These are phyloP conservation scores for Salix koriyanagi DNA, from an alignment of 345 rosid genomes.

Conservation along the genomic window DNA sequence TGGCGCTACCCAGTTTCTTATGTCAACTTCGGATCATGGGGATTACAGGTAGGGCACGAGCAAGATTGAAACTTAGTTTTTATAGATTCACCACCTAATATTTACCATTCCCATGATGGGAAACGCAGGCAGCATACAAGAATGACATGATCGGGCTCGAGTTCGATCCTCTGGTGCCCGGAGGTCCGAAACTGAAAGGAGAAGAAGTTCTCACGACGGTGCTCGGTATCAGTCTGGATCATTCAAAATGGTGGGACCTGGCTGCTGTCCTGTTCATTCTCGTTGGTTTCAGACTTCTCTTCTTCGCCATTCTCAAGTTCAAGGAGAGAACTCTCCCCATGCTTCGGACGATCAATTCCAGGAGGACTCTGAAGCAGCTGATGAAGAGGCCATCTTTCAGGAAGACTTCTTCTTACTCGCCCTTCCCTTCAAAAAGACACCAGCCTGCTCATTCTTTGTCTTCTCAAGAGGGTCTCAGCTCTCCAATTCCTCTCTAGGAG, in stretches of 20 bases:
- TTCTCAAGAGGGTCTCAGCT: slow-evolving; percentile 44
- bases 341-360: slow-evolving; percentile 43
- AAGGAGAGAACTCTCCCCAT: slow-evolving; percentile 65
- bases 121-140: slow-evolving; percentile 69
- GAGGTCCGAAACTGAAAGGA: slow-evolving; percentile 58
- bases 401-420: slow-evolving; percentile 28
- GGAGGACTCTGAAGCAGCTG: slow-evolving; percentile 55
- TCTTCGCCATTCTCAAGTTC: slow-evolving; percentile 64
- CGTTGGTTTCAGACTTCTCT: slow-evolving; percentile 55
- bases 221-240: slow-evolving; percentile 43
- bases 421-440: slow-evolving; percentile 51
- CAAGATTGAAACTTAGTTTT: not conserved
- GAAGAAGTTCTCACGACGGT: slow-evolving; percentile 44
- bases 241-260: slow-evolving; percentile 92
- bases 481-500: slow-evolving; percentile 37
- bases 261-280: slow-evolving; percentile 49
- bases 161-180: slow-evolving; percentile 65
- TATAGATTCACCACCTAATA: not conserved
- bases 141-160: slow-evolving; percentile 73
- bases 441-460: slow-evolving; percentile 64
- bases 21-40: slow-evolving; percentile 49
- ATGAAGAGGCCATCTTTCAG: slow-evolving; percentile 71
- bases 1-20: slow-evolving; percentile 56
- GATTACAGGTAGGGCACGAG: slow-evolving; percentile 35
- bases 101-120: not conserved